Evolutionary conservation across 2,329 filamentous ascomycete species (phyloP), one percentile per base, ranked within the genome.

Genomic region (Diaporthe helianthi): DNA sequence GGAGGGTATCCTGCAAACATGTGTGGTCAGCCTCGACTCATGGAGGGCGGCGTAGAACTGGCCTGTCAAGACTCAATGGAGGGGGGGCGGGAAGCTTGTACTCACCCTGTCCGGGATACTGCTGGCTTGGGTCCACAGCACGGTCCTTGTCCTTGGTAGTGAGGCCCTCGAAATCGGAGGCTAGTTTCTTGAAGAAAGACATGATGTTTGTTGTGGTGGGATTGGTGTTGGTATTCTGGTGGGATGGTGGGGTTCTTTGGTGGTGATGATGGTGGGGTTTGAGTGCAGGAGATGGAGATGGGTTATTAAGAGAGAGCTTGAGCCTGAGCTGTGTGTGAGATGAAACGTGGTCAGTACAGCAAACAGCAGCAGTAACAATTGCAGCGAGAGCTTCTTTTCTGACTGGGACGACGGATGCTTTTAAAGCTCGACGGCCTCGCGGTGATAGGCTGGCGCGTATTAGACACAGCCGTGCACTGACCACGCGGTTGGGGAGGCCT

Each of bases 91-190:
- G 26, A 31, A 26, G 53, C 58, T 64, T 63, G 31, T 61, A 69
- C 71, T 71, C 36, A 71, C 69, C 46, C 49, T 68, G 58, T 15
- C 64, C 66, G n/a, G 63, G 60, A 46, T 72, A 67, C 69, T 71
- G 66, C 65, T 73, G 69, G 19, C 65, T 24, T 38, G 71, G 72
- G 51, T 74, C 70, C 47, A 73, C 76, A 41, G 71, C 58, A 36
- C 70, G 55, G 67, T 81, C 79, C 72, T 80, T 79, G 74, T 83
- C 80, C 58, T 78, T 79, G 49, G 75, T 72, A 54, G 72, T 55
- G 53, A 85, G 77, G 72, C 82, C 81, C 71, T 83, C 81, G 29
- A 81, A 77, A 65, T 80, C 76, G 41, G 77, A 76, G 61, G 75
- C 74, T 26, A 80, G 73, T 67, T 79, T 80, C 71, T 76, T 76